Percentiles rank a stretch among this genome's conserved stretches.
These are phyloP conservation scores for Heimioporus sp. DNA, from an alignment of 768 basidiomycete genomes.

Conservation along the genomic window DNA sequence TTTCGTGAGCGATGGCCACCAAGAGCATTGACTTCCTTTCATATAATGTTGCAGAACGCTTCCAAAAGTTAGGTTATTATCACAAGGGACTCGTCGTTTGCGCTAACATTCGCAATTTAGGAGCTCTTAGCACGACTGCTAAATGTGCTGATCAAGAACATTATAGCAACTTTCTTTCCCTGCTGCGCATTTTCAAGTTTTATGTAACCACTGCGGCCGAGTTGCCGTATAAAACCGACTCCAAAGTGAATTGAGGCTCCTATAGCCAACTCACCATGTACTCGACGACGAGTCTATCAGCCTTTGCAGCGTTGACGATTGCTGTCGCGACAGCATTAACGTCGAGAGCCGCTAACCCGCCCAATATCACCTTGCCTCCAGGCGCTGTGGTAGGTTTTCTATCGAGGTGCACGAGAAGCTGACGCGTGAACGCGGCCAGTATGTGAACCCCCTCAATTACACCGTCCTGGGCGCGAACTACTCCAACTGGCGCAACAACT, in stretches of 20 bases:
- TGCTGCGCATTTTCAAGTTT: not conserved
- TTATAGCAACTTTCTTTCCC: not conserved
- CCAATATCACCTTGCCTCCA: constrained; percentile 11
- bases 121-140: too few relatives aligned
- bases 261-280: not conserved
- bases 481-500: constrained; percentile 36
- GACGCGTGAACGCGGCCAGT: constrained; percentile 29
- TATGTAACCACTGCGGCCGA: not conserved
- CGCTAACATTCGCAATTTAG: too few relatives aligned
- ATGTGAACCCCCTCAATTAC: constrained; percentile 49
- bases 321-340: not conserved
- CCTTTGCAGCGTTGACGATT: constrained; percentile 5
- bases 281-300: not conserved
- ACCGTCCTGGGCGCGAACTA: constrained; percentile 51
- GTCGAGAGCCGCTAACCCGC: not conserved
- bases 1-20: too few relatives aligned
- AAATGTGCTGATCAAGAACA: too few relatives aligned
- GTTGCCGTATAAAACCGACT: not conserved
- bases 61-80: too few relatives aligned
- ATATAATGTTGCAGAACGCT: too few relatives aligned
- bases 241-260: not conserved
- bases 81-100: too few relatives aligned
- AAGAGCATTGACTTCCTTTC: too few relatives aligned
- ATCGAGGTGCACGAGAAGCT: not conserved
- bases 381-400: constrained; percentile 23